Base-by-base conservation (phyloP, 2,329 filamentous ascomycete species). In the Fusarium scirpi region DNA sequence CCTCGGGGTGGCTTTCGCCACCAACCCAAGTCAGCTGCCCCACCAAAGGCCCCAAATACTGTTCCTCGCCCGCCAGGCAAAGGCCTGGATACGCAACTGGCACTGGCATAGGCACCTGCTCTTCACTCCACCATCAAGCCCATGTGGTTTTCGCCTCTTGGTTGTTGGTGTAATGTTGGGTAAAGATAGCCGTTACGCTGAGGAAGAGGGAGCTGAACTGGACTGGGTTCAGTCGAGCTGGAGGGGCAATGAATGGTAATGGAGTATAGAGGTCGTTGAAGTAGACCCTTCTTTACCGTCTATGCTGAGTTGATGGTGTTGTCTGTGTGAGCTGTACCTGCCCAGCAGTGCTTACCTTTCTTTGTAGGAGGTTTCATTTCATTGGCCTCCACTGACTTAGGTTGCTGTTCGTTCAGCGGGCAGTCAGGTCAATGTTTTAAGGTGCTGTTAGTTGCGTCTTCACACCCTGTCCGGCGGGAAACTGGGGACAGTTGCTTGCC, bases 11-110 rank as follows among this genome's bases (percentile, higher is more conserved):
- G 73, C 73, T 76, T 75, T 76, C 58, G 76, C 76, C 76, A 77
- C 76, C 69, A 62, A 70, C 57, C 70, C 69, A 74, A 78, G 76
- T 78, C 77, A 78, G 76, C 74, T 77, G 76, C 75, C 72, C 76
- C 76, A 78, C 75, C 67, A 74, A 61, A 73, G 65, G 64, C 69
- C 40, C 70, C 62, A 55, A 67, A 72, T 54, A 63, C 66, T 67
- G 59, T 58, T 66, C 56, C 41, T 65, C 54, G 61, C 52, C 61
- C 51, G 44, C 45, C 53, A 52, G 59, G 58, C 56, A 59, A 67
- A 58, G 49, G 49, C 65, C 56, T 68, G 60, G 44, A 61, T 53
- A 67, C 52, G 65, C 53, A 52, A 67, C 43, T 67, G 65, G 51
- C 62, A 46, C 45, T 54, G 57, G 62, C 49, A 41, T 32, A 27